Evolutionary conservation across 2,329 filamentous ascomycete species (phyloP).

Genomic region (Orbilia javanica): DNA sequence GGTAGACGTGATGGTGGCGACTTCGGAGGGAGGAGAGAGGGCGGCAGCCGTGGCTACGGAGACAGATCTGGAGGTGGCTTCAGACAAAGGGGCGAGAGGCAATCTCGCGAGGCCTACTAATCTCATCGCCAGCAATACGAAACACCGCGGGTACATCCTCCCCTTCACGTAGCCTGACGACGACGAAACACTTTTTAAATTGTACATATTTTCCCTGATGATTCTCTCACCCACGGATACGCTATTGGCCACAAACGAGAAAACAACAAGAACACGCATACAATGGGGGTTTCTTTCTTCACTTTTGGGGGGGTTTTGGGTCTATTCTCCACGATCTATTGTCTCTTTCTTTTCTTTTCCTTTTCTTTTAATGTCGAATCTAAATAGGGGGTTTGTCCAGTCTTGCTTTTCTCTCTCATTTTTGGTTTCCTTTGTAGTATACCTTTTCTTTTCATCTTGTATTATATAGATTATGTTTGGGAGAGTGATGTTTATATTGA

Average conservation of each 20-base stretch:
- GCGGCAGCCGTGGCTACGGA: constrained; percentile 18
- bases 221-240: constrained; percentile 33
- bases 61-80: not conserved
- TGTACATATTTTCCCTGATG: constrained; percentile 24
- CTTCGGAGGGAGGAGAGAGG: constrained; percentile 12
- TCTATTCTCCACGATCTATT: constrained; percentile 25
- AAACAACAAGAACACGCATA: constrained; percentile 42
- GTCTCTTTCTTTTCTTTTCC: constrained; percentile 34
- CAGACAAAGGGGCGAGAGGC: constrained; percentile 28
- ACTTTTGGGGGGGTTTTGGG: constrained; percentile 40
- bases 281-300: constrained; percentile 47
- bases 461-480: constrained; percentile 37
- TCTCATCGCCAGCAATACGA: not conserved
- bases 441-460: constrained; percentile 46
- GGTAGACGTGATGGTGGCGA: constrained; percentile 2
- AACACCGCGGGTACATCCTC: not conserved
- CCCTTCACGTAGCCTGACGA: not conserved
- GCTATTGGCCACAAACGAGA: constrained; percentile 6
- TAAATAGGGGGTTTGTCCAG: constrained; percentile 10
- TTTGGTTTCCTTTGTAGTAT: constrained; percentile 50
- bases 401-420: constrained; percentile 15
- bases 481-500: constrained; percentile 42
- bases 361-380: constrained; percentile 35
- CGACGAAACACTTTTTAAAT: constrained; percentile 2
- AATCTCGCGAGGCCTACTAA: constrained; percentile 34